Base-by-base conservation (phyloP, 2,329 filamentous ascomycete species). In the Cladosporium sp. region DNA sequence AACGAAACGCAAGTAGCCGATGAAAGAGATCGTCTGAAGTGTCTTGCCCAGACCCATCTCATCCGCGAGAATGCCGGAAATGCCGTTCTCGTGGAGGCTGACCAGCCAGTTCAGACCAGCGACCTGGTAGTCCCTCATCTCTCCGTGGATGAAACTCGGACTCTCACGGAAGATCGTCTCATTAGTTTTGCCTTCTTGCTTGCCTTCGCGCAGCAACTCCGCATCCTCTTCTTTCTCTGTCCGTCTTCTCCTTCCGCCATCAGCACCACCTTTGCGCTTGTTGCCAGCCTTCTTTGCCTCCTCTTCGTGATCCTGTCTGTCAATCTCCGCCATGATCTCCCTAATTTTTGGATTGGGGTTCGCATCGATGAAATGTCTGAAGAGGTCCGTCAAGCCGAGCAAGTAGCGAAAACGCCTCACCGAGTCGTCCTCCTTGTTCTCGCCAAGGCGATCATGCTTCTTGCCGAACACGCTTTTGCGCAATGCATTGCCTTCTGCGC, bases 1-100 rank as follows among this genome's bases (percentile, higher is more conserved):
- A 56, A 96, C 83, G 71, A 95, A 93, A 64, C 93, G 85, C 41
- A 98, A 77, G 67, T 98, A 98, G 3, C 93, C 93, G 33, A 98
- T 74, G 72, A 98, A 98, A 1, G 93, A 87, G 55, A 98, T 98
- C 0, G 93, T 98, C 72, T 98, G 93, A 28, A 98, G 73, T 0
- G 93, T 98, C 77, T 98, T 98, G 64, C 93, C 93, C 16, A 98
- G 78, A 71, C 93, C 93, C 93, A 98, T 98, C 74, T 98, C 93
- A 66, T 98, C 93, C 56, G 93, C 93, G 46, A 98, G 77, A 58
- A 98, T 98, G 61, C 93, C 93, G 16, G 92, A 97, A 60, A 98
- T 98, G 75, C 93, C 93, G 65, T 98, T 98, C 71, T 98, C 93
- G 65, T 98, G 93, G 5, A 98, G 79, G 10, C 91, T 97, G 61